phyloP scores from a whole-genome alignment of 2,329 filamentous ascomycete species.

The Rachicladosporium sp. region DNA sequence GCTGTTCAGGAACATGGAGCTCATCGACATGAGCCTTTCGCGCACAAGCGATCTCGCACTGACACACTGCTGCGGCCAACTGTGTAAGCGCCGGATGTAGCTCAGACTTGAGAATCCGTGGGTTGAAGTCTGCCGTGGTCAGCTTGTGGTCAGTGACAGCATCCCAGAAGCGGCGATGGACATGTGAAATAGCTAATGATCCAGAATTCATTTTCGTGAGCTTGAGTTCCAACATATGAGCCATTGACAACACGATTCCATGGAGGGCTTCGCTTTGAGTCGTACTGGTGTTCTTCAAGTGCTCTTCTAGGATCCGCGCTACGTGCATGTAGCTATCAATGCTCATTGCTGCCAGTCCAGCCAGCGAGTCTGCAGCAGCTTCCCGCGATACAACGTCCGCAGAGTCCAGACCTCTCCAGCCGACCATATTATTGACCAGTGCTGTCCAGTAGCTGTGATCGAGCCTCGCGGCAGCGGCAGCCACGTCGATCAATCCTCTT shows the following conservation, averaged over 20 bases:
- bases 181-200: conserved; percentile 15
- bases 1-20: conserved; percentile 2
- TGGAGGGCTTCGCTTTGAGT: conserved; percentile 12
- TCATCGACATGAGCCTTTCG: neutral
- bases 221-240: neutral
- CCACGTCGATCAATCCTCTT: conserved; percentile 68
- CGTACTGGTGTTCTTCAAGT: conserved; percentile 7
- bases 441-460: conserved; percentile 52
- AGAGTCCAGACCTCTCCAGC: conserved; percentile 82
- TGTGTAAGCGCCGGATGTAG: conserved; percentile 14
- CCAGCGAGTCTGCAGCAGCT: conserved; percentile 58
- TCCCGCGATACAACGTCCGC: conserved; percentile 62
- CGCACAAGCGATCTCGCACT: conserved; percentile 1
- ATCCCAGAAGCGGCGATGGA: conserved; percentile 9
- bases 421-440: conserved; percentile 57
- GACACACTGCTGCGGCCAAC: conserved; percentile 13
- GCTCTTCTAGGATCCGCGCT: neutral
- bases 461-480: conserved; percentile 54
- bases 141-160: neutral
- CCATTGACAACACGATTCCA: conserved; percentile 8
- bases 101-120: conserved; percentile 18
- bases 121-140: conserved; percentile 10
- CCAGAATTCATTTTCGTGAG: neutral
- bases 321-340: conserved; percentile 11
- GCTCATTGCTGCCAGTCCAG: conserved; percentile 33